Percentiles rank a stretch among this genome's conserved stretches.
These are phyloP conservation scores for Zymoseptoria brevis DNA, from an alignment of 2,329 filamentous ascomycete species.

Conservation along the genomic window DNA sequence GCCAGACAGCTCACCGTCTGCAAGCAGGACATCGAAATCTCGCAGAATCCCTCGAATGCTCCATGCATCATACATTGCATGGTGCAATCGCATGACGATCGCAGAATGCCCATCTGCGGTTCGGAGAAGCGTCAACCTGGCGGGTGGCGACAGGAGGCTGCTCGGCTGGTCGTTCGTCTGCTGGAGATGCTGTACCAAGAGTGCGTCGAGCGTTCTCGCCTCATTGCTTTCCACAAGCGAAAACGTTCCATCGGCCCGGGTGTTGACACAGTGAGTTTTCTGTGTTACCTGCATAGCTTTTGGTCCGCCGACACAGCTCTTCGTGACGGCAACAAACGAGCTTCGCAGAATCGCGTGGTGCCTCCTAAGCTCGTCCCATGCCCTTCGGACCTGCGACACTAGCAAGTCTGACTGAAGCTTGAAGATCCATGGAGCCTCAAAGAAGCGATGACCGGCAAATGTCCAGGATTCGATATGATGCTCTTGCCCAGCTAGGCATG, in stretches of 20 bases:
- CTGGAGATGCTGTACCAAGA: slow-evolving; percentile 2
- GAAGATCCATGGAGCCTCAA: slow-evolving; percentile 11
- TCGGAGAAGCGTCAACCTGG: slow-evolving; percentile 6
- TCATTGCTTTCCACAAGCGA: slow-evolving; percentile 1
- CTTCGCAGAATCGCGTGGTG: slow-evolving; percentile 10
- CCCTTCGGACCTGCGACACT: neutral
- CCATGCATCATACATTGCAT: slow-evolving; percentile 14
- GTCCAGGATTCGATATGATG: slow-evolving; percentile 10
- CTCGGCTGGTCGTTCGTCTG: slow-evolving; percentile 7
- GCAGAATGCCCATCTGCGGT: slow-evolving; percentile 8
- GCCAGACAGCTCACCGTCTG: neutral
- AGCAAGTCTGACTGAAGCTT: neutral
- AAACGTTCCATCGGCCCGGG: neutral
- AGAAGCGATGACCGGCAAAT: slow-evolving; percentile 8
- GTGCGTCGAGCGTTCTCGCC: neutral
- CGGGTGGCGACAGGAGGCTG: slow-evolving; percentile 6
- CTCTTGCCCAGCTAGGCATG: slow-evolving; percentile 10
- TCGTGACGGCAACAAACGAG: slow-evolving; percentile 3
- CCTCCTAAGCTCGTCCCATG: slow-evolving; percentile 7
- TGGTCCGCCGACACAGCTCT: neutral
- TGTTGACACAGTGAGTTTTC: neutral
- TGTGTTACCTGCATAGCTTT: slow-evolving; percentile 6
- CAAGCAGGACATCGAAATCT: neutral
- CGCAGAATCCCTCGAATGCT: slow-evolving; percentile 8
- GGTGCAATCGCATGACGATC: slow-evolving; percentile 11